These are phyloP conservation scores for Pseudogymnoascus sp. DNA, from an alignment of 2,329 filamentous ascomycete species.

Conservation along the genomic window DNA sequence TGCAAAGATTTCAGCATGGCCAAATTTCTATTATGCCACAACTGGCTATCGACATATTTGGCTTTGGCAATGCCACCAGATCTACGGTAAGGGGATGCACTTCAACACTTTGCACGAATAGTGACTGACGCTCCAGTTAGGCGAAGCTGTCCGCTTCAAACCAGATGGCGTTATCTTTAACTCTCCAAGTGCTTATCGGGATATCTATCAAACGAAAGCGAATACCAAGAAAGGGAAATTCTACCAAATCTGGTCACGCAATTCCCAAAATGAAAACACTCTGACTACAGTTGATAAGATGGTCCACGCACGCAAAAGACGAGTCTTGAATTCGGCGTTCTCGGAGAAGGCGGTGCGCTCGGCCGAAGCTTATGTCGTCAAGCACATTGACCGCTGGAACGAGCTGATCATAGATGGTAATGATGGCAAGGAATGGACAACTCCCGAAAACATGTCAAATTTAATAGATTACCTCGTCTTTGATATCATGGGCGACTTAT, in stretches of 20 bases:
- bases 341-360: conserved; percentile 13
- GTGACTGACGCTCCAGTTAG: neutral
- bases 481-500: conserved; percentile 15
- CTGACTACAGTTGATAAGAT: conserved; percentile 7
- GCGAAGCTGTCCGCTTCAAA: conserved; percentile 10
- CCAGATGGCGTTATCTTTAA: conserved; percentile 13
- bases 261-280: conserved; percentile 10
- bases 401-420: conserved; percentile 11
- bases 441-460: conserved; percentile 12
- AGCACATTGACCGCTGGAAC: conserved; percentile 16
- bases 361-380: conserved; percentile 9
- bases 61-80: conserved; percentile 1
- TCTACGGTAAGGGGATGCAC: neutral
- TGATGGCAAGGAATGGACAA: conserved; percentile 12
- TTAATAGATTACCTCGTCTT: conserved; percentile 10
- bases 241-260: conserved; percentile 10
- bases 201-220: conserved; percentile 11
- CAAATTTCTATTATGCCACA: conserved; percentile 2
- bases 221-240: conserved; percentile 14
- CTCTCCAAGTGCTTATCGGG: conserved; percentile 10
- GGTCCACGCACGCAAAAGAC: conserved; percentile 11
- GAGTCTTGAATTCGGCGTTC: conserved; percentile 12
- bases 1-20: neutral
- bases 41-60: neutral
- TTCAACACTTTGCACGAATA: neutral